Conservation (phyloP, 805 yeast genomes). For the Myxozyma neglecta region DNA sequence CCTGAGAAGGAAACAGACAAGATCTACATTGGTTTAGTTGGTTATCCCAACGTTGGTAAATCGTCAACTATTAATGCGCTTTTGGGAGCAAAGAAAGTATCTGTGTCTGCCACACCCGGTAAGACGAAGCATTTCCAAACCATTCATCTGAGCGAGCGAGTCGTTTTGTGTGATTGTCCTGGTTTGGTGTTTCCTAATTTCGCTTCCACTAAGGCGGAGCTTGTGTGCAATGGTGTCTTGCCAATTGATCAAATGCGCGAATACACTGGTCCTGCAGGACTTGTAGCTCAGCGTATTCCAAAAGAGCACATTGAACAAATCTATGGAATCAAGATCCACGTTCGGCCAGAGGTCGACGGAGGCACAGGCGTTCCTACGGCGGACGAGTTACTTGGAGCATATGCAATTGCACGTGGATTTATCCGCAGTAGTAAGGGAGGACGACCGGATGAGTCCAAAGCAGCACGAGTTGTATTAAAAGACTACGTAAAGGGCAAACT, state of each 20-base stretch:
- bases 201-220: constrained; percentile 93
- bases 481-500: constrained; percentile 94
- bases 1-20: constrained; percentile 34
- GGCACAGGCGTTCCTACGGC: constrained; percentile 87
- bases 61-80: constrained; percentile 97
- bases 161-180: constrained; percentile 95
- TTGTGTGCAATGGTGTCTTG: constrained; percentile 96
- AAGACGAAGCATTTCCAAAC: constrained; percentile 99
- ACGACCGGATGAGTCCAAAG: constrained; percentile 93
- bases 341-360: constrained; percentile 76
- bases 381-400: constrained; percentile 82
- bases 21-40: constrained; percentile 78
- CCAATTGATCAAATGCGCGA: constrained; percentile 97
- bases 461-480: constrained; percentile 86
- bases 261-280: constrained; percentile 79
- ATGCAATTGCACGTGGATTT: constrained; percentile 94
- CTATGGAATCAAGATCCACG: constrained; percentile 87
- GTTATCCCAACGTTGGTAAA: constrained; percentile 95
- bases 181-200: constrained; percentile 98
- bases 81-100: constrained; percentile 95
- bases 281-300: constrained; percentile 87
- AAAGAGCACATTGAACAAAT: constrained; percentile 84
- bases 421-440: constrained; percentile 94
- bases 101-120: constrained; percentile 98
- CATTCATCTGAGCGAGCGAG: constrained; percentile 75